phyloP scores from a whole-genome alignment of 1,284 basidiomycete species.

The Ceratobasidium sp. region DNA sequence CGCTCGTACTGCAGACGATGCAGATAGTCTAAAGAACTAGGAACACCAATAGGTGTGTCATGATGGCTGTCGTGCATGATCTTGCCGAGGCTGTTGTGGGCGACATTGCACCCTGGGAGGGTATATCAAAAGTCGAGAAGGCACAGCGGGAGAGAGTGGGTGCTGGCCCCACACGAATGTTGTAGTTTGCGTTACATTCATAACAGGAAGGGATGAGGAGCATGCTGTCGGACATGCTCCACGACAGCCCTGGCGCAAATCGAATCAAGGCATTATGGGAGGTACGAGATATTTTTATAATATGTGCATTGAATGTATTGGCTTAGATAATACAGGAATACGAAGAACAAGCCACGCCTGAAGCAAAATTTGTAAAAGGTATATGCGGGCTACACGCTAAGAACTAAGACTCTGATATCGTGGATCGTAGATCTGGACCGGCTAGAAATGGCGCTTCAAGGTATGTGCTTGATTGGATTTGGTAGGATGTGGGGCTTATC shows the following conservation, averaged over 20 bases:
- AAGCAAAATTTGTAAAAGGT: slow-evolving; percentile 93
- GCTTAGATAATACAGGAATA: slow-evolving; percentile 70
- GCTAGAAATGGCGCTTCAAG: slow-evolving; percentile 89
- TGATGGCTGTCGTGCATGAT: slow-evolving; percentile 92
- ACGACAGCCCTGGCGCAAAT: slow-evolving; percentile 75
- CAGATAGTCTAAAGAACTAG: not conserved
- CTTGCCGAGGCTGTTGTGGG: slow-evolving; percentile 97
- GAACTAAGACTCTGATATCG: slow-evolving; percentile 5
- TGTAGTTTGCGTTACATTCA: too few relatives aligned
- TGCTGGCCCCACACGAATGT: slow-evolving; percentile 3
- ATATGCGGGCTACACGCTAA: slow-evolving; percentile 40
- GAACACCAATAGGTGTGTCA: slow-evolving; percentile 68
- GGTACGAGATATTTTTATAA: slow-evolving; percentile 54
- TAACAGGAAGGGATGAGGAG: slow-evolving; percentile 85
- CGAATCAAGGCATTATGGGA: slow-evolving; percentile 81
- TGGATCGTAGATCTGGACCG: slow-evolving; percentile 76
- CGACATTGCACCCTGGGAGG: slow-evolving; percentile 90
- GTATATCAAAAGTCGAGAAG: slow-evolving; percentile 83
- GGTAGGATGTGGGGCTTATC: not conserved
- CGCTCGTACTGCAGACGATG: slow-evolving; percentile 44
- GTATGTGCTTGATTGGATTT: slow-evolving; percentile 50
- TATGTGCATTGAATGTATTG: not conserved
- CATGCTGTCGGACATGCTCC: slow-evolving; percentile 88
- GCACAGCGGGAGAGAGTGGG: slow-evolving; percentile 70
- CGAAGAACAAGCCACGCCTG: slow-evolving; percentile 78